Conservation (phyloP, 1,284 basidiomycete species). For the Ganoderma boninense region DNA sequence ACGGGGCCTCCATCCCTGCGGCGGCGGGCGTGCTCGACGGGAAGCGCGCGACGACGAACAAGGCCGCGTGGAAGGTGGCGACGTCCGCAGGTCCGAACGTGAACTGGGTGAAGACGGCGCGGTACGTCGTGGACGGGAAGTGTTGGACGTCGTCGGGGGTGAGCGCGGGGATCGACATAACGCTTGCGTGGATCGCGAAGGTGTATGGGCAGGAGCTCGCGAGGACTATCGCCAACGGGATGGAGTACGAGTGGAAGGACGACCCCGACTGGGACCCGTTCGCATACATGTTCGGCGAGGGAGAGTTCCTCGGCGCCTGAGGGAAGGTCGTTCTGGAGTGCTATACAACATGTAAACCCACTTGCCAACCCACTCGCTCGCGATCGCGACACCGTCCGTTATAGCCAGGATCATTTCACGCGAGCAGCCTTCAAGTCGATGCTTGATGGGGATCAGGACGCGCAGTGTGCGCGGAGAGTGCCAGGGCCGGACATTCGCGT, state of each 20-base stretch:
- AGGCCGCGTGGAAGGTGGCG: slow-evolving; percentile 38
- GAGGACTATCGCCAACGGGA: slow-evolving; percentile 5
- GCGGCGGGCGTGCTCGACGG: slow-evolving; percentile 51
- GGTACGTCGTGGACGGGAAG: slow-evolving; percentile 50
- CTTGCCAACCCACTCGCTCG: no score
- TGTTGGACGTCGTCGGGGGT: slow-evolving; percentile 50
- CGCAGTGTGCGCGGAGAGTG: no score
- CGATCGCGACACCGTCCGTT: no score
- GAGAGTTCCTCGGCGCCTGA: background rate
- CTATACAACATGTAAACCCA: no score
- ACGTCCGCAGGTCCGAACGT: slow-evolving; percentile 31
- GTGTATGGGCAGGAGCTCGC: slow-evolving; percentile 6
- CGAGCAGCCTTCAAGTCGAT: no score
- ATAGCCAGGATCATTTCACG: no score
- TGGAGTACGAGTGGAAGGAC: slow-evolving; percentile 16
- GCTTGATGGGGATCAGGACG: no score
- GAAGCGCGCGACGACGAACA: slow-evolving; percentile 53
- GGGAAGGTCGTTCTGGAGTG: no score
- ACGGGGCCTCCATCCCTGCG: slow-evolving; percentile 50
- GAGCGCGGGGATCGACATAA: slow-evolving; percentile 41
- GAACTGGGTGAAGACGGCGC: slow-evolving; percentile 46
- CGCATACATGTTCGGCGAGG: slow-evolving; percentile 4
- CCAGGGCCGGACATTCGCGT: no score
- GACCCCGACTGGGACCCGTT: slow-evolving; percentile 15
- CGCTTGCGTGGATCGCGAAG: slow-evolving; percentile 10